phyloP scores from a whole-genome alignment of 345 rosid species.

The Sapria himalayana region DNA sequence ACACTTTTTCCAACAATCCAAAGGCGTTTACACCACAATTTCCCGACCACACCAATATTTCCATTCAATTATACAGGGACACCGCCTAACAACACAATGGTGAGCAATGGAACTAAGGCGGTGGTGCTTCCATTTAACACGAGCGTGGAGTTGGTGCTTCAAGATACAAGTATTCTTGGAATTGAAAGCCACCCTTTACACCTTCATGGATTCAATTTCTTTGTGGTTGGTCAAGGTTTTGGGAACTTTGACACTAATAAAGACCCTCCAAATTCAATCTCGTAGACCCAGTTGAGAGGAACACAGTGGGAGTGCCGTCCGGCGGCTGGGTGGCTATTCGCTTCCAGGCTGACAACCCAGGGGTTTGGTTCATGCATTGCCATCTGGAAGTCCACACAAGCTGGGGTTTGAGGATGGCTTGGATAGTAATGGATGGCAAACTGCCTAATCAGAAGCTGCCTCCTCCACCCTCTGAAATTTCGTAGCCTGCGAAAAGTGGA shows the following conservation, averaged over 20 bases:
- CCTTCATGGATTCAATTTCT: constrained; percentile 56
- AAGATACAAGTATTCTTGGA: constrained; percentile 51
- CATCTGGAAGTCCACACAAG: constrained; percentile 63
- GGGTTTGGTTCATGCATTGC: constrained; percentile 67
- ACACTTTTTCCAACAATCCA: constrained; percentile 27
- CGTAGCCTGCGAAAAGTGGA: too few relatives aligned
- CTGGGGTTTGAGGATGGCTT: constrained; percentile 62
- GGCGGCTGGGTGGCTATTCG: constrained; percentile 58
- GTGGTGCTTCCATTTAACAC: constrained; percentile 38
- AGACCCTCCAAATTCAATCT: constrained; percentile 44
- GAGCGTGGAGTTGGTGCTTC: constrained; percentile 40
- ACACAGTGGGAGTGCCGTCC: constrained; percentile 43
- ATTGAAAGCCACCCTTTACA: constrained; percentile 69
- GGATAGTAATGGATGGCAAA: constrained; percentile 52
- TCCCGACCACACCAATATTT: constrained; percentile 20
- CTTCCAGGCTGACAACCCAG: constrained; percentile 53
- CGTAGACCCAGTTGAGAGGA: constrained; percentile 36
- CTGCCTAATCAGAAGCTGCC: constrained; percentile 39
- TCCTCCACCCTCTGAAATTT: too few relatives aligned
- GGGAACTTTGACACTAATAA: constrained; percentile 31
- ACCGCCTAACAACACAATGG: constrained; percentile 40
- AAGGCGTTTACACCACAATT: constrained; percentile 27
- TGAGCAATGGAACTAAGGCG: constrained; percentile 33
- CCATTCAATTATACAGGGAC: constrained; percentile 41
- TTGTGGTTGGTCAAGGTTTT: constrained; percentile 46